These are phyloP conservation scores for Casuarina equisetifolia DNA, from an alignment of 306 rosid species.

Conservation along the genomic window DNA sequence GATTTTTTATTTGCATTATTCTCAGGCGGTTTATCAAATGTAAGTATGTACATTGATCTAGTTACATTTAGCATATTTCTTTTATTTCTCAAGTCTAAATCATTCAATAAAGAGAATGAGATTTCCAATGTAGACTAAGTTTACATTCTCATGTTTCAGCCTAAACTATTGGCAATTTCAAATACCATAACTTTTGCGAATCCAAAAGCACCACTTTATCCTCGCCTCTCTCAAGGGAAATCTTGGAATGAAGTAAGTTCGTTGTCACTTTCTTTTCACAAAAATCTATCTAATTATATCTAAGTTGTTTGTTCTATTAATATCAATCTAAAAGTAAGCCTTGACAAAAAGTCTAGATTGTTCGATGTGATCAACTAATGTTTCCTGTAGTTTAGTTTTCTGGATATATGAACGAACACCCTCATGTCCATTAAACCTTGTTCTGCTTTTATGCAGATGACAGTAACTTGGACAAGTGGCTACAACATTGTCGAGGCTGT, in stretches of 20 bases:
- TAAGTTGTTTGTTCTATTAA: neutral
- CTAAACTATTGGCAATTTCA: conserved; percentile 52
- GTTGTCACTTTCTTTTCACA: neutral
- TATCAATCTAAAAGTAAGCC: neutral
- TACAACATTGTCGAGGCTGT: conserved; percentile 43
- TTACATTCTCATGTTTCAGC: conserved; percentile 10
- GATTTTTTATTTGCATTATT: conserved; percentile 52
- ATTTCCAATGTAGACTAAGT: neutral
- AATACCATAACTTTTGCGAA: conserved; percentile 40
- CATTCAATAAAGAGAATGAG: neutral
- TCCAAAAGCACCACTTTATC: conserved; percentile 53
- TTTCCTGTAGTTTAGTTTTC: neutral
- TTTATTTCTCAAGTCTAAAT: neutral
- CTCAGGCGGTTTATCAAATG: conserved; percentile 50
- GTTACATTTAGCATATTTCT: neutral
- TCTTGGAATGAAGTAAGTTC: conserved; percentile 44
- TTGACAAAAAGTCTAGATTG: neutral
- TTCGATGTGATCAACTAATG: neutral
- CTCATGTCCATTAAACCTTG: neutral
- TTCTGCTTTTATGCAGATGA: conserved; percentile 38
- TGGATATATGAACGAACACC: neutral
- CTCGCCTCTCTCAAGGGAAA: conserved; percentile 58
- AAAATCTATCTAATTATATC: neutral
- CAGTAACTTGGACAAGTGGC: conserved; percentile 64
- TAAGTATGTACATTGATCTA: conserved; percentile 5